Base-by-base conservation (phyloP, 2,329 filamentous ascomycete species). In the Penicillium vulpinum region DNA sequence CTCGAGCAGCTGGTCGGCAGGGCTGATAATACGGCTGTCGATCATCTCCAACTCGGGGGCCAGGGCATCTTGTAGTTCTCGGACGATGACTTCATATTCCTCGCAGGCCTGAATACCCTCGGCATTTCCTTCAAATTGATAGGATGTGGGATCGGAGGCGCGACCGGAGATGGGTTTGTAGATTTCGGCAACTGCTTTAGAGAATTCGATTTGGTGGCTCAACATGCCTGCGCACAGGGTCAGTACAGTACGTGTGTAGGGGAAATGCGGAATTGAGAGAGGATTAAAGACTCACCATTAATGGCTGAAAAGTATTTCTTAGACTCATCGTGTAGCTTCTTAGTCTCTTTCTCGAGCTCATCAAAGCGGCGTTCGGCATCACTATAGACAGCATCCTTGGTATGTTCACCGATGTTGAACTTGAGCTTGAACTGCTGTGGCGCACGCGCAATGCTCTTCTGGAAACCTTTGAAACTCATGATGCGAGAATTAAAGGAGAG, bases 141-240 rank as follows among this genome's bases (percentile, higher is more conserved):
- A 84, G 9, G 90, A 90, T 68, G 92, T 88, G 10, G 94, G 94
- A 75, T 99, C 94, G 44, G 93, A 97, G 76, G 95, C 85, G 71
- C 94, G 89, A 54, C 94, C 94, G 54, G 93, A 97, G 68, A 99
- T 99, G 66, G 94, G 94, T 75, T 96, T 96, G 83, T 99, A 99
- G 69, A 99, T 89, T 76, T 99, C 94, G 62, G 89, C 88, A 81
- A 96, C 93, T 64, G 92, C 91, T 78, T 96, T 87, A 67, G 93
- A 96, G 80, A 99, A 99, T 74, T 96, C 93, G 77, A 99, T 97
- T 80, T 99, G 94, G 78, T 97, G 92, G 72, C 82, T 85, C 69
- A 99, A 85, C 94, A 99, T 99, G 81, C 89, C 84, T 86, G 61
- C 21, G 40, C 22, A 38, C 50, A 39, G 38, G 46, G 56, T 45